Base-by-base conservation (phyloP, 208 protist genomes). In the Leishmania gerbilli region DNA sequence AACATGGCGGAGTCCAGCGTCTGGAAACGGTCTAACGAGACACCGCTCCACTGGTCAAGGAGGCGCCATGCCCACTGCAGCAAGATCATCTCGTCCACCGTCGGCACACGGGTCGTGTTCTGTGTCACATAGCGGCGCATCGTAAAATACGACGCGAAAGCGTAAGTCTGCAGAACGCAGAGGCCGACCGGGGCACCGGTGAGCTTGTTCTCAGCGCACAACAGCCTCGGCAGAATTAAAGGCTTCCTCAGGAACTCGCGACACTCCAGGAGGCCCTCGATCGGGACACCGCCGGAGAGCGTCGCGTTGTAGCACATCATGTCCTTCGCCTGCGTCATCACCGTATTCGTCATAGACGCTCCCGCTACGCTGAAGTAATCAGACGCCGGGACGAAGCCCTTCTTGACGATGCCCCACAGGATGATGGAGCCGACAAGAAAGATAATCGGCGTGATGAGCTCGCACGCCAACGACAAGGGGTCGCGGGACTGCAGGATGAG, bases 361-460 rank as follows among this genome's bases (percentile, higher is more conserved):
- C 60, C 67, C 42, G 42, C 31, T 17, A 37, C 11, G 75, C 75
- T 86, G 80, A 83, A 91, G 83, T 88, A 93, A 27, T 87, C 37
- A 65, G 47, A 21, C 0, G 71, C 78, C 0, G 72, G 24, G 60
- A 71, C 56, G 3, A 79, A 56, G 27, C 84, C 64, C n/a, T 86
- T 87, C 42, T 79, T 84, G 74, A 93, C 89, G 77, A 91, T 80
- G 34, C 75, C 76, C 89, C 90, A 93, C n/a, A 95, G 55, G 19
- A 87, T 51, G 45, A 93, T 87, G 27, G 89, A 87, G 49, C 87
- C 84, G 11, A 88, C 56, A 34, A 92, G 79, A 67, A 91, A 93
- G 47, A 95, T 74, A 74, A 95, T 88, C 19, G 92, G 90, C n/a
- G 94, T 88, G 51, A 93, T 74, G 62, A 95, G 74, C 84, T 95